A percentile compares a stretch with the other conserved stretches of the same genome.
phyloP scores from a whole-genome alignment of 352 stramenopile species.

The Sclerospora graminicola region DNA sequence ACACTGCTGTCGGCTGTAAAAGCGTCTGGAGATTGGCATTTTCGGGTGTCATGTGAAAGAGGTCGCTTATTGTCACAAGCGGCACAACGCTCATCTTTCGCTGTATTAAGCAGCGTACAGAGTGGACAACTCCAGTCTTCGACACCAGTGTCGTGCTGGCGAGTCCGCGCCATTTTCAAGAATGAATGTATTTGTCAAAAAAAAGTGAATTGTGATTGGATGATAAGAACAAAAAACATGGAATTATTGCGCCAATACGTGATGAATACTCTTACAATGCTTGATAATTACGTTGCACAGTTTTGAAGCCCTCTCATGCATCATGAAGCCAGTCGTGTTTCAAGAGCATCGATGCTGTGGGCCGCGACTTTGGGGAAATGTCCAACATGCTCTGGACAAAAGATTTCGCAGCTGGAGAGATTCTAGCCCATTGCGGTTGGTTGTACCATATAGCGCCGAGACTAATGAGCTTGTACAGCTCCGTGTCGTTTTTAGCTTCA shows the following conservation, averaged over 20 bases:
- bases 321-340: conserved; percentile 42
- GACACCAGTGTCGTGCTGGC: conserved; percentile 1
- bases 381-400: conserved; percentile 86
- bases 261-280: too few species aligned
- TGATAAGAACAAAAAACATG: background rate
- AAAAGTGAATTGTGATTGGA: background rate
- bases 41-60: background rate
- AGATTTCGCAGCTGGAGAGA: conserved; percentile 75
- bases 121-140: conserved; percentile 58
- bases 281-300: too few species aligned
- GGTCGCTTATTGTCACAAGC: conserved; percentile 42
- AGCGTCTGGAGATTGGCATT: conserved; percentile 1
- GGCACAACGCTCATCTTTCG: conserved; percentile 30
- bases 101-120: conserved; percentile 55
- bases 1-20: conserved; percentile 1
- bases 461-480: conserved; percentile 79
- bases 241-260: too few species aligned
- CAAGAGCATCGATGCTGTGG: conserved; percentile 40
- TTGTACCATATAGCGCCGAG: conserved; percentile 89
- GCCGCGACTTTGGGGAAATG: conserved; percentile 65
- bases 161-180: conserved; percentile 27
- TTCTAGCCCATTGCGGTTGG: conserved; percentile 67
- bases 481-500: conserved; percentile 31
- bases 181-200: too few species aligned
- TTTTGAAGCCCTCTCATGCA: too few species aligned